Evolutionary conservation across 2,329 filamentous ascomycete genomes (phyloP).

Genomic region (Pleurostoma richardsiae): DNA sequence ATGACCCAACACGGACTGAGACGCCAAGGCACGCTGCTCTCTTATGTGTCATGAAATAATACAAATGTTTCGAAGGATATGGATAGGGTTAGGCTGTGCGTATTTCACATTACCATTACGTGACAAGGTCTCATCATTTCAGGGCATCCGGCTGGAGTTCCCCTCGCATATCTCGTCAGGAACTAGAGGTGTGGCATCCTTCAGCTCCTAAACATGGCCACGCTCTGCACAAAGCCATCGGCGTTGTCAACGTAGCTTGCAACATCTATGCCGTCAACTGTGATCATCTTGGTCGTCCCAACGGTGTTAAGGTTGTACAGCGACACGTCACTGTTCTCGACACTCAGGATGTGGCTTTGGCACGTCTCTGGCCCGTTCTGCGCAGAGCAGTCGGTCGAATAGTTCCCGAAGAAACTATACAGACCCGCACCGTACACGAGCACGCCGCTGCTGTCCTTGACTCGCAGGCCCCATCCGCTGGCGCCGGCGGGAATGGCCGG

Average conservation of each 20-base stretch:
- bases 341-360: constrained; percentile 30
- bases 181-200: too few species aligned
- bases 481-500: constrained; percentile 42
- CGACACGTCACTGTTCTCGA: constrained; percentile 28
- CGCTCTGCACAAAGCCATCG: constrained; percentile 14
- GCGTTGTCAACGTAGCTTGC: constrained; percentile 12
- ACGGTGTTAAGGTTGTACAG: constrained; percentile 43
- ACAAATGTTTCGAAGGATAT: too few species aligned
- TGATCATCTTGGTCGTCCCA: constrained; percentile 32
- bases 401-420: constrained; percentile 57
- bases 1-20: too few species aligned
- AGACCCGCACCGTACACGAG: constrained; percentile 54
- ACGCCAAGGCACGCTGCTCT: too few species aligned
- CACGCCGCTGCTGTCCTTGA: constrained; percentile 47
- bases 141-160: too few species aligned
- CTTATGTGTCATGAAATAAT: too few species aligned
- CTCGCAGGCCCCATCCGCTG: constrained; percentile 53
- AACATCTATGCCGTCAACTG: constrained; percentile 16
- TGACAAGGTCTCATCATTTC: too few species aligned
- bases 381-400: constrained; percentile 36
- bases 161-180: too few species aligned
- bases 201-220: constrained; percentile 11
- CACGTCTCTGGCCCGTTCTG: constrained; percentile 27
- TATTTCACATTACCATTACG: too few species aligned
- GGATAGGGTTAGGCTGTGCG: too few species aligned